Evolutionary conservation across 2,329 filamentous ascomycete species (phyloP).

Genomic region (Colletotrichum chlorophyti): DNA sequence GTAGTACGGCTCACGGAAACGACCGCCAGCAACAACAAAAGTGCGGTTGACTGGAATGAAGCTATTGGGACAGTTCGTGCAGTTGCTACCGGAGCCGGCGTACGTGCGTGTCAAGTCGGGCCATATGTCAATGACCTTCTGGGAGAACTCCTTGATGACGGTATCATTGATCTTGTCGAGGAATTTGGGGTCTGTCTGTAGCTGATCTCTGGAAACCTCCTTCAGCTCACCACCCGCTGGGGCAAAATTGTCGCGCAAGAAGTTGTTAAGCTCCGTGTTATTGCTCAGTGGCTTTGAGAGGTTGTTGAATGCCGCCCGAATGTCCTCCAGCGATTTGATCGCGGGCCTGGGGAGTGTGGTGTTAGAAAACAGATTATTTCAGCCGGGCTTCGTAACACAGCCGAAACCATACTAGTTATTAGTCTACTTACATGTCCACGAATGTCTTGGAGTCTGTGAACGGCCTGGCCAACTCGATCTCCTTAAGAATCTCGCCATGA

Average conservation of each 20-base stretch:
- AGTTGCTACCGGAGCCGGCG: slow-evolving; percentile 55
- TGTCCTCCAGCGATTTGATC: slow-evolving; percentile 62
- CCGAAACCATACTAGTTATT: background rate
- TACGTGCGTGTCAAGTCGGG: slow-evolving; percentile 70
- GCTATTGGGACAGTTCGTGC: slow-evolving; percentile 66
- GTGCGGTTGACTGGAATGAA: slow-evolving; percentile 72
- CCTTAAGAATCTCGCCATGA: slow-evolving; percentile 66
- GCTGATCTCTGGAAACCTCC: slow-evolving; percentile 55
- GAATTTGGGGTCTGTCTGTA: slow-evolving; percentile 64
- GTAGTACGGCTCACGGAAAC: slow-evolving; percentile 75
- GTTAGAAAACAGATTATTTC: slow-evolving; percentile 22
- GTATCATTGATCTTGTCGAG: slow-evolving; percentile 62
- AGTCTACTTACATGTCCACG: slow-evolving; percentile 65
- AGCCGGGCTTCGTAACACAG: background rate
- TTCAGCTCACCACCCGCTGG: slow-evolving; percentile 68
- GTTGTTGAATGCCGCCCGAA: slow-evolving; percentile 65
- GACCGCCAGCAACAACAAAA: slow-evolving; percentile 75
- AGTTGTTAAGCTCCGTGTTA: slow-evolving; percentile 66
- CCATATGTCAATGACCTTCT: slow-evolving; percentile 74
- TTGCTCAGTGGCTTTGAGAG: slow-evolving; percentile 68
- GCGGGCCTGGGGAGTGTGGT: slow-evolving; percentile 57
- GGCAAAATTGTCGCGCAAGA: slow-evolving; percentile 69
- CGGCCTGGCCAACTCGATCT: slow-evolving; percentile 68
- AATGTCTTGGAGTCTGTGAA: slow-evolving; percentile 75
- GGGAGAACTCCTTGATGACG: slow-evolving; percentile 65